Base-by-base conservation (phyloP, 208 protist genomes). In the Trichomonas tenax region DNA sequence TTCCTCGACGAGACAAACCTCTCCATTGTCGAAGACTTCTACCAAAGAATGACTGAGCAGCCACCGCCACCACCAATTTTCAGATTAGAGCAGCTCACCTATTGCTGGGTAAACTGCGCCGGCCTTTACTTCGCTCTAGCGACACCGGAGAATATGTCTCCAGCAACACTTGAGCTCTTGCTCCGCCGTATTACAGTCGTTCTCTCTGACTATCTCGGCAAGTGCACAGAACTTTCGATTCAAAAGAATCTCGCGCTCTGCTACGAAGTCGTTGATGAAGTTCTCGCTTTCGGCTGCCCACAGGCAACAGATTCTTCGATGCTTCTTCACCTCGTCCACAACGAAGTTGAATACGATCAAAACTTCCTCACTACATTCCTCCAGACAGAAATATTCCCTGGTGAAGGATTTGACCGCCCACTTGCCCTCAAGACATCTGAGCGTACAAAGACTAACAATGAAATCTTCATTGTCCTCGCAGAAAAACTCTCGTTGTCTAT, bases 251-350 rank as follows among this genome's bases (percentile, higher is more conserved):
- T 93, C 4, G 86, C 44, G 8, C 44, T 93, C 8, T 34, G 41
- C n/a, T 93, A 93, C 44, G 86, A 93, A 93, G 44, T 93, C 31
- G 31, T 93, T 40, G 86, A 93, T 93, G 86, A 93, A 93, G 86
- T 93, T 51, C n/a, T 93, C n/a, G 45, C 86, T 17, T 93, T 93
- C n/a, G 86, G 86, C 17, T 93, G 86, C 46, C 86, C 86, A 40
- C 86, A 93, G 46, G 86, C 86, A 6, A 93, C 86, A 48, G 86
- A 93, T 93, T 93, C 86, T 49, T 93, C 86, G 4, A 93, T 48
- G 41, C 31, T 93, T 34, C 86, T 93, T 44, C 86, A 93, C 45
- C 86, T 93, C 31, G 86, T 93, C 31, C 86, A 93, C n/a, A 93
- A 93, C 44, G 44, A 41, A 93, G 86, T 93, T 15, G 44, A 93